phyloP scores from a whole-genome alignment of 2,329 filamentous ascomycete species.

The Emergomyces pasteurianus region DNA sequence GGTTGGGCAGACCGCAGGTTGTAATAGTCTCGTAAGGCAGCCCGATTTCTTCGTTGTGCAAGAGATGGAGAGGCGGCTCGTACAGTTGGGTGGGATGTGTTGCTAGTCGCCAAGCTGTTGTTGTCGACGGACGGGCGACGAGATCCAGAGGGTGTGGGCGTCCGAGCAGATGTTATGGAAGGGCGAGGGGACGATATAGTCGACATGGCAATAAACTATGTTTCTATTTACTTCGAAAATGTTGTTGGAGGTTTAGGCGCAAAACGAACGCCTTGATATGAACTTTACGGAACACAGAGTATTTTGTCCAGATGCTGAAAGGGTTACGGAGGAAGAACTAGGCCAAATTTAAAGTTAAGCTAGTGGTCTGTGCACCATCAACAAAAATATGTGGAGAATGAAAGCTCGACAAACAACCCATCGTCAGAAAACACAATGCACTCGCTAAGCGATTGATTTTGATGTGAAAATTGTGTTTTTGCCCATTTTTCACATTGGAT shows the following conservation, averaged over 20 bases:
- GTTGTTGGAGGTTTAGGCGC: not conserved
- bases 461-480: not conserved
- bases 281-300: not conserved
- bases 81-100: slow-evolving; percentile 28
- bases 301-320: not conserved
- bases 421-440: no score
- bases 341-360: not conserved
- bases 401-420: no score
- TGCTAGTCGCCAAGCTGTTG: slow-evolving; percentile 36
- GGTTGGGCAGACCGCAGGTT: slow-evolving; percentile 52
- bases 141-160: slow-evolving; percentile 60
- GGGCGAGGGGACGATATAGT: slow-evolving; percentile 48
- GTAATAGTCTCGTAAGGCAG: slow-evolving; percentile 88
- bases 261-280: not conserved
- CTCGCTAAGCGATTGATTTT: no score
- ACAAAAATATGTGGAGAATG: not conserved
- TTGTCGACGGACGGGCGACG: slow-evolving; percentile 61
- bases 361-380: slow-evolving; percentile 1
- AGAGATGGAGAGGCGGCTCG: slow-evolving; percentile 27
- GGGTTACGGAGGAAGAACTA: not conserved
- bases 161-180: slow-evolving; percentile 45
- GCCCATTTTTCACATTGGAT: not conserved
- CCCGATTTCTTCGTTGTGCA: slow-evolving; percentile 54
- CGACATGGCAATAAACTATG: slow-evolving; percentile 40
- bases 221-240: not conserved